Base-by-base conservation (phyloP, 768 basidiomycete genomes). In the Collybiopsis luxurians region DNA sequence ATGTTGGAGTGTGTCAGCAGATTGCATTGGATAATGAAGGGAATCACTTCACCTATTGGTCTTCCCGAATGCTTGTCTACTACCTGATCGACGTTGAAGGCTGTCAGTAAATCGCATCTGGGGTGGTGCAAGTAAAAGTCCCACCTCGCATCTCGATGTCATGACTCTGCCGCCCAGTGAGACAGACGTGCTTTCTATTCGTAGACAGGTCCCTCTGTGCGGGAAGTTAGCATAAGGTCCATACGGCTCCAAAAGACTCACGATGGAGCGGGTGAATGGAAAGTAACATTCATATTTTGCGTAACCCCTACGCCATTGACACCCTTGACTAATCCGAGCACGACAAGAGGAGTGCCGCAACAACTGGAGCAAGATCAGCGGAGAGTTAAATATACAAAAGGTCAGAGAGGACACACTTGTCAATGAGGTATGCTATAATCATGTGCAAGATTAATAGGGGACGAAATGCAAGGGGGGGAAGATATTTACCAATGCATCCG, bases 291-390 rank as follows among this genome's bases (percentile, higher is more conserved):
- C 81, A 89, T 80, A 10, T 81, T 79, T 67, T 89, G 86, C 2
- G 85, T 90, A 19, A 90, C 87, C 11, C 88, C 88, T 12, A 89
- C 87, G 2, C 87, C 87, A 56, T 90, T 89, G 26, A 76, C 69
- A 58, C 79, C 77, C 62, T 80, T 75, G 36, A 83, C 67, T 40
- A 89, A 65, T 2, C 87, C 87, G 10, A 90, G 75, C 6, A 82
- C 84, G 28, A 89, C 82, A 11, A 89, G 77, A 0, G 87, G 86
- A 15, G 85, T 85, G 53, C 83, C 81, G 40, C 83, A 85, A 67
- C 86, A 87, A 63, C 84, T 85, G 60, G 44, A 21, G 28, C 31
- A 19, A 44, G 9, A n/a, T 59, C 40, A 38, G 56, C 11, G 23
- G 3, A 5, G 27, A 15, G n/a, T n/a, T n/a, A 15, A 7, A 21